Evolutionary conservation across 192 early-diverging fungal genomes (phyloP).

Genomic region (Linnemannia elongata): DNA sequence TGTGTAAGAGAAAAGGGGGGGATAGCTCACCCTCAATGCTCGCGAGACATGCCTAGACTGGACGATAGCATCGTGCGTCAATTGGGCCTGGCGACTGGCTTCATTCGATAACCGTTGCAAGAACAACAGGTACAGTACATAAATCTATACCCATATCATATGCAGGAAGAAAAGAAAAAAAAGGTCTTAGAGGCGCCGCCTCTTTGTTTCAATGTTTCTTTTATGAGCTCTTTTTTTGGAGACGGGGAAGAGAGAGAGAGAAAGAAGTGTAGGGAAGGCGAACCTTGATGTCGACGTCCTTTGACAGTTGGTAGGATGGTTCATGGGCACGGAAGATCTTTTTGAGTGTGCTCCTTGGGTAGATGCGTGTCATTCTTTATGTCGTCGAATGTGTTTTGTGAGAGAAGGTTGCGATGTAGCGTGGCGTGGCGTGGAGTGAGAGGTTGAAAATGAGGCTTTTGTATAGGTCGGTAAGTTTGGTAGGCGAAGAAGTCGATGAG

Average conservation of each 20-base stretch:
- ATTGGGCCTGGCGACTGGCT: constrained; percentile 42
- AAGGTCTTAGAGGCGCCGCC: neutral
- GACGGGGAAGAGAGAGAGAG: neutral
- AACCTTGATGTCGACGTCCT: constrained; percentile 56
- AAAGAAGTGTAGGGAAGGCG: neutral
- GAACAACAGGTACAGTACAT: constrained; percentile 51
- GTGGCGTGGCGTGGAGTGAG: neutral
- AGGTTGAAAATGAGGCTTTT: neutral
- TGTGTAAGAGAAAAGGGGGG: no score
- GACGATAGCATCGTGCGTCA: constrained; percentile 45
- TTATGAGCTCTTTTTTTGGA: no score
- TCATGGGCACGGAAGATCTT: constrained; percentile 54
- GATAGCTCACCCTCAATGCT: constrained; percentile 31
- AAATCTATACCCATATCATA: constrained; percentile 21
- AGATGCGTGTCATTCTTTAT: constrained; percentile 53
- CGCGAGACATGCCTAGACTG: constrained; percentile 51
- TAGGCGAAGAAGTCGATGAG: neutral
- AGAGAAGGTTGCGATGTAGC: neutral
- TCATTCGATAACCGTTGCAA: constrained; percentile 47
- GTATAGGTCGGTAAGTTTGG: neutral
- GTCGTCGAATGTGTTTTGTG: neutral
- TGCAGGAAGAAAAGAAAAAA: neutral
- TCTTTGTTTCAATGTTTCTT: neutral
- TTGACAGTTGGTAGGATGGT: constrained; percentile 44
- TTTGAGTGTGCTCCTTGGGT: constrained; percentile 52